Percentiles rank a stretch among this genome's conserved stretches.
Conservation (phyloP, 1,284 basidiomycete species). For the Trichosporon faecale region DNA sequence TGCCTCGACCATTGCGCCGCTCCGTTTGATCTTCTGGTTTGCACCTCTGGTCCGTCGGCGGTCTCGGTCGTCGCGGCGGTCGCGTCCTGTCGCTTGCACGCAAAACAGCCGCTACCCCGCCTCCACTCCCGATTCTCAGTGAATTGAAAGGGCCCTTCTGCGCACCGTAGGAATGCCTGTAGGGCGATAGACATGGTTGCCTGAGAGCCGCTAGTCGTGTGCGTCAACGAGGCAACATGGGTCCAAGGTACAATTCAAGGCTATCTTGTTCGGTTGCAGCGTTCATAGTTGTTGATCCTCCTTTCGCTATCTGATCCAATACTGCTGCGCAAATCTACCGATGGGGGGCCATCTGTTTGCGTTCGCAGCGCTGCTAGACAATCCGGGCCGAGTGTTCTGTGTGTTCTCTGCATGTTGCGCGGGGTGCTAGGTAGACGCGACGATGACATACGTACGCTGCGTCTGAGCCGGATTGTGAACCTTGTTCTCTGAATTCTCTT, state of each 20-base stretch:
- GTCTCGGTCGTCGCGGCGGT: background rate
- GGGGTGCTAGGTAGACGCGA: background rate
- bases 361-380: background rate
- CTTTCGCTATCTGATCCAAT: background rate
- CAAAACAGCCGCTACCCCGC: background rate
- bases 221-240: background rate
- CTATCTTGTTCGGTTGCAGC: background rate
- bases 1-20: background rate
- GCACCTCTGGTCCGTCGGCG: background rate
- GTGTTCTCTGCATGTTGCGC: background rate
- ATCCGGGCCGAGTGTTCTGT: background rate
- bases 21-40: background rate
- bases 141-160: background rate
- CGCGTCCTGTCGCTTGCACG: background rate
- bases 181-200: background rate
- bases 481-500: background rate
- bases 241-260: background rate
- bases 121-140: background rate
- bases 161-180: background rate
- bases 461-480: background rate
- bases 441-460: background rate
- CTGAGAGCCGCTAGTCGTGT: background rate
- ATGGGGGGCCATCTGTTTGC: background rate
- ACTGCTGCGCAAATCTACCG: background rate
- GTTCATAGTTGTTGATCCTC: background rate